phyloP scores from a whole-genome alignment of 2,329 filamentous ascomycete species.

The Trichophyton schoenleinii region DNA sequence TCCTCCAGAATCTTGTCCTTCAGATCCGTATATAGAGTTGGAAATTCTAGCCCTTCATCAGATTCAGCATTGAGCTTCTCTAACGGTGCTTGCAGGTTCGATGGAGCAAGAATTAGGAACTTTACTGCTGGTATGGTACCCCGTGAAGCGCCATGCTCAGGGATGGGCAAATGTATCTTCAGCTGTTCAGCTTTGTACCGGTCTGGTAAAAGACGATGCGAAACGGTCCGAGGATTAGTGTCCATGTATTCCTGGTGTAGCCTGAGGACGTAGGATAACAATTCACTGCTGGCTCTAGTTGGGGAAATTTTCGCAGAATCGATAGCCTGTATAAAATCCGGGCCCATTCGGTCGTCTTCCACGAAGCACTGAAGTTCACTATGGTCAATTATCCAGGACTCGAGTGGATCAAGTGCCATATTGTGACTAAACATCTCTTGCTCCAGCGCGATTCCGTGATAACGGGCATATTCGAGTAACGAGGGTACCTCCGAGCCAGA shows the following conservation, averaged over 20 bases:
- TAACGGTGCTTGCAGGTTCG: slow-evolving; percentile 22
- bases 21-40: slow-evolving; percentile 22
- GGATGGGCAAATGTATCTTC: slow-evolving; percentile 33
- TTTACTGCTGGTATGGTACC: slow-evolving; percentile 32
- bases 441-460: neutral
- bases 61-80: slow-evolving; percentile 28
- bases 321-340: neutral
- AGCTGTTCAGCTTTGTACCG: slow-evolving; percentile 2
- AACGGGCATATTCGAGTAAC: neutral
- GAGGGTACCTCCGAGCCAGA: neutral
- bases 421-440: neutral
- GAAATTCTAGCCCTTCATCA: slow-evolving; percentile 35
- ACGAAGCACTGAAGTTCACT: neutral
- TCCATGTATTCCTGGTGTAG: slow-evolving; percentile 5
- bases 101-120: slow-evolving; percentile 17
- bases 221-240: neutral
- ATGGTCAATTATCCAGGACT: neutral
- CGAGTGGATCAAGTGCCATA: neutral
- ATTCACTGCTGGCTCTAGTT: slow-evolving; percentile 19
- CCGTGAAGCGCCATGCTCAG: slow-evolving; percentile 34
- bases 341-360: neutral
- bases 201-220: neutral
- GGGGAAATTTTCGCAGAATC: slow-evolving; percentile 24
- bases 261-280: slow-evolving; percentile 21
- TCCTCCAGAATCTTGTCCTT: slow-evolving; percentile 14